Base-by-base conservation (phyloP, 139 green algal species). In the Nannochloris sp. region DNA sequence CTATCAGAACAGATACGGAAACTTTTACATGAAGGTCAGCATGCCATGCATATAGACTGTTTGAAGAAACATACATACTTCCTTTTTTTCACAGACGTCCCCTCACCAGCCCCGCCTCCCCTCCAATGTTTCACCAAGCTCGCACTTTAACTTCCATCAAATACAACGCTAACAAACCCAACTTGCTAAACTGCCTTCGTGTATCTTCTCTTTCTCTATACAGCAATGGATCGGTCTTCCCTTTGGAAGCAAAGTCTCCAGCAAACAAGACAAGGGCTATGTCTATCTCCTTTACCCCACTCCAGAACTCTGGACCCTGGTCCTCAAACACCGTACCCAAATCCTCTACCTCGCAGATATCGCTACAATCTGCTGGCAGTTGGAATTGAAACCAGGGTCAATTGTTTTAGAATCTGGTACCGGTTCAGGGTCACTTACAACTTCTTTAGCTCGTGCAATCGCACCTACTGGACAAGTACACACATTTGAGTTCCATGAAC, bases 401-500 rank as follows among this genome's bases (percentile, higher is more conserved):
- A 61, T 55, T 58, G 78, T 90, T 12, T 70, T 96, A 44, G 92
- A 97, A 78, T 87, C 75, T 24, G 93, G 93, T 53, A 99, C 95
- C 0, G 95, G 95, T 62, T 92, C 80, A 61, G 95, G 86, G 2
- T 95, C 85, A 2, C 76, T 99, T 24, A 97, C 92, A 3, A 84
- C 90, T 77, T 83, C 89, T 1, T 75, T 99, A 24, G 84, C 83
- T 6, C 79, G 95, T 8, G 88, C 91, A 0, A 83, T 99, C 6
- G 86, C 85, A 4, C 91, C 91, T 4, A 63, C 38, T 3, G 90
- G 95, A 5, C 81, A 80, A 34, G 86, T 99, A 38, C 78, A 89
- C 77, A 97, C 92, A 2, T 99, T 95, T 75, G 95, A 99, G 71
- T 98, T 96, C 63, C 92, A 99, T 65, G 59, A 79, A 45, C 64